phyloP scores from a whole-genome alignment of 2,329 filamentous ascomycete species.

The Trichophyton equinum region DNA sequence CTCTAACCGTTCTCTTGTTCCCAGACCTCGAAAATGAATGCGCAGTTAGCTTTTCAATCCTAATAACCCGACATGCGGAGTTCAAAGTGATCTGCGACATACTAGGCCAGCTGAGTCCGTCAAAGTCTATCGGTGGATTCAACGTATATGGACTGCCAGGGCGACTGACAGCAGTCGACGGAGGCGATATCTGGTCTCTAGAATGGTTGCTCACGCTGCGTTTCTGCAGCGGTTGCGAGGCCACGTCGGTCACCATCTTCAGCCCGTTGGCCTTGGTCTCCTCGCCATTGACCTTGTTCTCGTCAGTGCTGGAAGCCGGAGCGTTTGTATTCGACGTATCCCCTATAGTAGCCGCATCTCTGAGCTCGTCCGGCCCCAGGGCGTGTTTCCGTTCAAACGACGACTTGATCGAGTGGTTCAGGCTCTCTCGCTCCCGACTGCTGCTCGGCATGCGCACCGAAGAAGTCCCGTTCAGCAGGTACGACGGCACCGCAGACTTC shows the following conservation, averaged over 20 bases:
- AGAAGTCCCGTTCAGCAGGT: conserved; percentile 44
- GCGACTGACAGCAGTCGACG: conserved; percentile 40
- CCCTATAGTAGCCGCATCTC: conserved; percentile 33
- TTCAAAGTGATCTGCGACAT: conserved; percentile 18
- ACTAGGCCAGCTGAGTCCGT: conserved; percentile 42
- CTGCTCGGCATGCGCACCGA: conserved; percentile 39
- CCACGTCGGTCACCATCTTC: conserved; percentile 9
- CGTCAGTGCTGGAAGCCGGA: background rate
- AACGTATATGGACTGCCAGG: conserved; percentile 39
- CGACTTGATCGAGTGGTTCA: conserved; percentile 46
- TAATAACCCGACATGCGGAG: background rate
- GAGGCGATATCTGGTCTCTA: conserved; percentile 38
- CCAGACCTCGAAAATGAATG: conserved; percentile 25
- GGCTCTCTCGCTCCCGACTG: conserved; percentile 43
- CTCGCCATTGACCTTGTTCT: background rate
- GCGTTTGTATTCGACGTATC: background rate
- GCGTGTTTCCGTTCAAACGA: conserved; percentile 36
- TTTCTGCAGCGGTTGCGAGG: conserved; percentile 4
- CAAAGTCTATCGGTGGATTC: conserved; percentile 40
- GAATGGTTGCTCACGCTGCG: conserved; percentile 37
- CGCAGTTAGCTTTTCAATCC: background rate
- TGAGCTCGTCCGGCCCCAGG: conserved; percentile 10
- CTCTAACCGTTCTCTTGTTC: conserved; percentile 41
- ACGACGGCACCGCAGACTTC: conserved; percentile 42
- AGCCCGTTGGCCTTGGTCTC: conserved; percentile 4